A percentile compares a stretch with the other conserved stretches of the same genome.
Conservation (phyloP, 441 rosid species). For the Hura crepitans region DNA sequence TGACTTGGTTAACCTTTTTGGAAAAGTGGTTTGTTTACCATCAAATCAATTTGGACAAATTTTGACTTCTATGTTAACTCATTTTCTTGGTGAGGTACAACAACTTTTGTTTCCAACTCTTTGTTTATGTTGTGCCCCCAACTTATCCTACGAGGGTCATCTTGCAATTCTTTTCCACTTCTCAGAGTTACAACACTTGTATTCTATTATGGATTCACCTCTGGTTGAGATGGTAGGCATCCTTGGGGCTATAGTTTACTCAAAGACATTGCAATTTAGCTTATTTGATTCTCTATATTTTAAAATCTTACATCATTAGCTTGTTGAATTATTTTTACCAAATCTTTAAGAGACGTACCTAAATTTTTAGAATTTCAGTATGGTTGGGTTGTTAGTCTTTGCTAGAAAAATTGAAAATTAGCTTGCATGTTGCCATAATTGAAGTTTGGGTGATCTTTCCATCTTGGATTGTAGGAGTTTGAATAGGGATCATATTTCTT, state of each 20-base stretch:
- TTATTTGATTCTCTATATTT: neutral
- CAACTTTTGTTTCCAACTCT: no score
- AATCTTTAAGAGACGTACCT: neutral
- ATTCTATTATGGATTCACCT: neutral
- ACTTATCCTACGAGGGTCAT: no score
- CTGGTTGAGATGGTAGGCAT: neutral
- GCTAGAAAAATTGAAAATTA: no score
- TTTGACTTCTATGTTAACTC: no score
- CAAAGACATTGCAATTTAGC: neutral
- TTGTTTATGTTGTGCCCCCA: no score
- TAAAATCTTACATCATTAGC: no score
- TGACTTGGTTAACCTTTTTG: neutral
- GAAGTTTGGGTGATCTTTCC: neutral
- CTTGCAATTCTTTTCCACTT: neutral
- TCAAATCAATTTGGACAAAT: no score
- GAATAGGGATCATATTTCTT: neutral
- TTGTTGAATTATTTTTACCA: no score
- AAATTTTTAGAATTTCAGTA: no score
- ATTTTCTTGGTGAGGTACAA: no score
- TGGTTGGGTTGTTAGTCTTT: no score
- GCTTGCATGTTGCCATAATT: neutral
- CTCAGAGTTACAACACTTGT: neutral
- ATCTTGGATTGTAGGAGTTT: neutral
- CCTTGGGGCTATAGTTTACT: neutral
- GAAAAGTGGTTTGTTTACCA: neutral